phyloP scores from a whole-genome alignment of 1,284 basidiomycete species.

The Fomitopsis schrenkii region DNA sequence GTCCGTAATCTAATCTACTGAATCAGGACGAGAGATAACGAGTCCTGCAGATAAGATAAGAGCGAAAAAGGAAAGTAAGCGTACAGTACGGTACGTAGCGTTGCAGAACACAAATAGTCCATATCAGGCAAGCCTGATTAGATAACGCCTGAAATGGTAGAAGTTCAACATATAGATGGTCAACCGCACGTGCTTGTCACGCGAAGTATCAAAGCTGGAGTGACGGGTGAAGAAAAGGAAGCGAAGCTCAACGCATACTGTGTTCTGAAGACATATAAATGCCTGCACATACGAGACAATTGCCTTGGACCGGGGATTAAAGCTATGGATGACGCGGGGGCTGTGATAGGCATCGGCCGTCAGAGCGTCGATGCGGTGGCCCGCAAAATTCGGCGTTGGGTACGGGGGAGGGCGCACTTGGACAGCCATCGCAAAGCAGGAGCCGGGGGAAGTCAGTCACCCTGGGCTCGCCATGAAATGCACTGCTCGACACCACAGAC shows the following conservation, averaged over 20 bases:
- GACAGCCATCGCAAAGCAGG: slow-evolving; percentile 25
- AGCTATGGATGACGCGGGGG: slow-evolving; percentile 18
- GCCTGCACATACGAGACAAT: slow-evolving; percentile 16
- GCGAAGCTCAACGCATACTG: slow-evolving; percentile 15
- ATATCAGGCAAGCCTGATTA: no score
- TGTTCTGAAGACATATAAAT: slow-evolving; percentile 13
- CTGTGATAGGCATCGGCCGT: slow-evolving; percentile 7
- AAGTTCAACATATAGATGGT: slow-evolving; percentile 25
- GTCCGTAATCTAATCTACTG: no score
- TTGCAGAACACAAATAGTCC: no score
- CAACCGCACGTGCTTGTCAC: slow-evolving; percentile 28
- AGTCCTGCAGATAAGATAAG: no score
- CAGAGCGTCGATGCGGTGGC: slow-evolving; percentile 16
- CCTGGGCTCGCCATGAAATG: slow-evolving; percentile 23
- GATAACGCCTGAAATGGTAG: no score
- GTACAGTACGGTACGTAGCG: no score
- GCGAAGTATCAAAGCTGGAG: slow-evolving; percentile 21
- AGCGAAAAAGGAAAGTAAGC: no score
- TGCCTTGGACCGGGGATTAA: slow-evolving; percentile 18
- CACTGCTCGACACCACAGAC: slow-evolving; percentile 28
- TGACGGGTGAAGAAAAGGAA: slow-evolving; percentile 12
- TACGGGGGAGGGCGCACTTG: slow-evolving; percentile 11
- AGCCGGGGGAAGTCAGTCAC: slow-evolving; percentile 21
- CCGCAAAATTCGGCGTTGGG: slow-evolving; percentile 15
- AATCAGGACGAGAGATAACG: no score